phyloP scores from a whole-genome alignment of 306 rosid genomes.

The Acacia acuminata region DNA sequence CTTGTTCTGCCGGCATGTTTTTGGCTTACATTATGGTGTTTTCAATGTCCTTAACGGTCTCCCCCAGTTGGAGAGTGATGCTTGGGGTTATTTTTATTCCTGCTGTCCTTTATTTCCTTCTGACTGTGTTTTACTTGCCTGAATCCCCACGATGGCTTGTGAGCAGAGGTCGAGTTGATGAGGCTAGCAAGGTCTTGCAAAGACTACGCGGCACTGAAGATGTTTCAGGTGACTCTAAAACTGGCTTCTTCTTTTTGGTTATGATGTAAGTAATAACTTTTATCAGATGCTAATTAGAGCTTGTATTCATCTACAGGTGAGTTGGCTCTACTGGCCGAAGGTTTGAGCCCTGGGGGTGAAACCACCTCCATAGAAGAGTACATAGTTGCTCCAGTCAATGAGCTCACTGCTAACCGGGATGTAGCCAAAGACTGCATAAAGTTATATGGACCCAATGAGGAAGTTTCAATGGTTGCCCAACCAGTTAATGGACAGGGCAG shows the following conservation, averaged over 20 bases:
- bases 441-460: slow-evolving; percentile 83
- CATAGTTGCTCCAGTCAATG: slow-evolving; percentile 87
- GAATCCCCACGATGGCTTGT: slow-evolving; percentile 99
- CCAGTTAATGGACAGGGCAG: slow-evolving; percentile 82
- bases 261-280: neutral
- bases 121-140: slow-evolving; percentile 75
- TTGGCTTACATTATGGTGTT: slow-evolving; percentile 82
- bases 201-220: slow-evolving; percentile 81
- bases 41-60: slow-evolving; percentile 64
- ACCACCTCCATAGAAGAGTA: slow-evolving; percentile 82
- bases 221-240: slow-evolving; percentile 67
- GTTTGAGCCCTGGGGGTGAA: slow-evolving; percentile 89
- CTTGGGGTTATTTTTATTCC: slow-evolving; percentile 78
- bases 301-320: slow-evolving; percentile 62
- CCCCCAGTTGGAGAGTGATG: slow-evolving; percentile 90
- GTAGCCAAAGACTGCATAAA: slow-evolving; percentile 66
- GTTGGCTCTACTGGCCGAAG: slow-evolving; percentile 95
- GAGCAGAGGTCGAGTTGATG: slow-evolving; percentile 80
- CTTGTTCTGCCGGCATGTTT: slow-evolving; percentile 92
- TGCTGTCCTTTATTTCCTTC: slow-evolving; percentile 61
- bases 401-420: slow-evolving; percentile 54
- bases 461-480: slow-evolving; percentile 81
- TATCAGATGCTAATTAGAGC: neutral
- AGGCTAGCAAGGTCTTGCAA: slow-evolving; percentile 76
- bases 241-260: neutral